Evolutionary conservation across 257 asterid species (phyloP), one percentile per base, ranked within the genome.

Genomic region (Petunia secreta): DNA sequence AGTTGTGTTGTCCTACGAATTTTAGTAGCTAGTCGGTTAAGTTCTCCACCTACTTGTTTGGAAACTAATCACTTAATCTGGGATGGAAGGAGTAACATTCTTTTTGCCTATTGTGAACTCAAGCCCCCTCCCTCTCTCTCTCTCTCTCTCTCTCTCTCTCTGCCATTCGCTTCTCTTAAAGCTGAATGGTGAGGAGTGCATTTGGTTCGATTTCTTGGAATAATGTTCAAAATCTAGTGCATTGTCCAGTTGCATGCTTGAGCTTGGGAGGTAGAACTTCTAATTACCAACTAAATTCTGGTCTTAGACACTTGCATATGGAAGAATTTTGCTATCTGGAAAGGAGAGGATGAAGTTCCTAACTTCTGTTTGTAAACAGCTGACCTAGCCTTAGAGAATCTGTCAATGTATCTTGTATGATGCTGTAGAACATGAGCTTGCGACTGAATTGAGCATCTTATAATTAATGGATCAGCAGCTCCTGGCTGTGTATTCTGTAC

Each of bases 311-410:
- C 43, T 48, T 50, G 10, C 44, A 71, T 44, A 25, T 71, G 77
- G 77, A 48, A 48, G 60, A 5, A 34, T 25, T 71, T 48, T 71
- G 16, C 77, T 48, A 25, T 54, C 60, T 1, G 43, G 59, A 48
- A 25, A 48, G 25, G 43, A 48, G 68, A 34, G 77, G 77, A 71
- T 9, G 77, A 69, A 46, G 58, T 71, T 71, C 77, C 25, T 48
- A 9, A 71, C 43, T 48, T 46, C 34, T 9, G 40, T 71, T 69
- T 0, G 5, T 48, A 48, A 71, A 71, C 16, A 41, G 34, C 15
- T 48, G 77, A 48, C 6, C 3, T 25, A 2, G 60, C 43, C 25
- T 48, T 25, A 34, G 25, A 3, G 5, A 71, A 25, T 53, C 60
- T 48, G 58, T 6, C 16, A 8, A 46, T 2, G 6, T 36, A 71